Base-by-base conservation (phyloP, 2,329 filamentous ascomycete genomes). In the Pseudogymnoascus sp. region DNA sequence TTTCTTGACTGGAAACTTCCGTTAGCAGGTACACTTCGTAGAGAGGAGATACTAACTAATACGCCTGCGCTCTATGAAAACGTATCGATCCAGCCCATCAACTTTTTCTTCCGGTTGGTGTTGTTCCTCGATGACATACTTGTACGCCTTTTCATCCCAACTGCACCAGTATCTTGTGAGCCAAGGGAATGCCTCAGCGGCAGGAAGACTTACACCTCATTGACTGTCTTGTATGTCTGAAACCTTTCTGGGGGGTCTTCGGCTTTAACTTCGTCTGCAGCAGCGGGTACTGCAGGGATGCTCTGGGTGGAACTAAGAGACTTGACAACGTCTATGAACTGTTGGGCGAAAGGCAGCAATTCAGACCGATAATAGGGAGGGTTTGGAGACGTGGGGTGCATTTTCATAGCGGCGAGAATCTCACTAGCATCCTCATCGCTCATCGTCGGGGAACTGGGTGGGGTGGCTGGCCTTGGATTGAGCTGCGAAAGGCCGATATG, bases 121-220 rank as follows among this genome's bases (percentile, higher is more conserved):
- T 15, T 17, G n/a, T 63, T 65, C 62, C 41, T 48, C 35, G 58
- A 65, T 38, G 13, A 10, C 31, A 17, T 61, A 39, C 39, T 62
- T 61, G 13, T 10, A 39, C n/a, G 35, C 9, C 58, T 61, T 51
- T 13, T 59, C 62, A 55, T 68, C 64, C 65, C 31, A 69, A 25
- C 65, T 69, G 33, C 62, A 65, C 64, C 5, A 44, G 60, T 60
- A 63, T 62, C 63, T 60, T 61, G 60, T 42, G 41, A 59, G n/a
- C 12, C 41, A 61, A 10, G 8, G 59, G 6, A 60, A 31, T 9
- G 44, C 29, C 61, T 25, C 10, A 62, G 33, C 2, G n/a, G 10
- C 15, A 12, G 4, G 42, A 58, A 66, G 44, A 66, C 62, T 12
- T 59, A 69, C 59, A 69, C 48, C 63, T 69, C 61, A 63, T 65